Base-by-base conservation (phyloP, 768 basidiomycete species). In the Xerocomellus intermedius region DNA sequence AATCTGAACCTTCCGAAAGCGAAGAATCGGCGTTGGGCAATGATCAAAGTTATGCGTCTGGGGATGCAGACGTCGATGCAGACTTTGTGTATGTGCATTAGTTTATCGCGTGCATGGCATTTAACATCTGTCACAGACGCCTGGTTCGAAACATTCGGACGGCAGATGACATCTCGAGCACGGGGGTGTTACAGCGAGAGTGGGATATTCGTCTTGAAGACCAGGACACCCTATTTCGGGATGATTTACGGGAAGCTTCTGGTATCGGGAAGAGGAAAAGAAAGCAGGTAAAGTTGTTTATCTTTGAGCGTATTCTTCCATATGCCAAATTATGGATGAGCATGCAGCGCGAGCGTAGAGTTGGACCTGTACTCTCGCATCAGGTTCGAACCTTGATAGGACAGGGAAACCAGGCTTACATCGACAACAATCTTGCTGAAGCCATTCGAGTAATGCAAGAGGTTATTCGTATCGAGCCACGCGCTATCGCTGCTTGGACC, bases 381-480 rank as follows among this genome's bases (percentile, higher is more conserved):
- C 59, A 60, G n/a, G 59, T 60, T 50, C 56, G 59, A 26, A 37
- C 56, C 4, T 21, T 60, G 24, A 84, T 98, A 48, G 92, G 93
- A 26, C 84, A 88, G 51, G 95, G 91, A 21, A 95, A 94, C 66
- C 84, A 89, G 64, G 88, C 89, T 3, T 97, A 91, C 69, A 82
- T 95, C 47, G 83, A 87, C 62, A 82, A 76, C 56, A 73, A 91
- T 52, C 73, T 85, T 9, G 72, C 77, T 3, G 79, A 87, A 60
- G 87, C 93, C 1, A 84, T 93, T 35, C 81, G 84, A 19, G 79
- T 87, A 24, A 90, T 94, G 82, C 86, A 88, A 66, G 93, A 98
- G 66, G 91, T 97, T 60, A 93, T 99, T 50, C 84, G 92, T 9
- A 91, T 94, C 52, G 96, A 99, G 67, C 93, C 95, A 2, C 83